These are phyloP conservation scores for Astraeus odoratus DNA, from an alignment of 768 basidiomycete species.

Conservation along the genomic window DNA sequence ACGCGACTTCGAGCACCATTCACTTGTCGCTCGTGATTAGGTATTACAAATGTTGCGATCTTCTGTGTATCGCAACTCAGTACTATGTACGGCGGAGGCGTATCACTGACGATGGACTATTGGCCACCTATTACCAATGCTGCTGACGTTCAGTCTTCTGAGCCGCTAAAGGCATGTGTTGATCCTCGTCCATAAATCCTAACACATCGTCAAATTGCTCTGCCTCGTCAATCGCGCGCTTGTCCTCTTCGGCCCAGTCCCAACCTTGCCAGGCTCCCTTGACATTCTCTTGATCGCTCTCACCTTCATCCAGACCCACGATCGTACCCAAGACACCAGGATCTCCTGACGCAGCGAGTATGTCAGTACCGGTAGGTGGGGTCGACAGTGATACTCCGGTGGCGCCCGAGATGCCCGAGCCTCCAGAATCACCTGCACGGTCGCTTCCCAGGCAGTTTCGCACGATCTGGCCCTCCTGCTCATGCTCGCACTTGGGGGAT, in stretches of 20 bases:
- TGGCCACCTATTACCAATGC: conserved; percentile 1
- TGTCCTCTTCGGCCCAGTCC: conserved; percentile 23
- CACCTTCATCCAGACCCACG: background rate
- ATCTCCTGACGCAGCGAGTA: conserved; percentile 11
- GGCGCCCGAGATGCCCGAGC: conserved; percentile 18
- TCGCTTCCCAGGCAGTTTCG: conserved; percentile 6
- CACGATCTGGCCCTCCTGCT: conserved; percentile 14
- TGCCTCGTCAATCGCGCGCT: conserved; percentile 24
- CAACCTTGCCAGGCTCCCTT: conserved; percentile 21
- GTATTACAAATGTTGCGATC: no score
- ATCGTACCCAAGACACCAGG: background rate
- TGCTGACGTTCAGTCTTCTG: conserved; percentile 5
- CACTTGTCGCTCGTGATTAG: no score
- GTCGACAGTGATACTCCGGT: conserved; percentile 32
- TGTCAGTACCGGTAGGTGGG: conserved; percentile 28
- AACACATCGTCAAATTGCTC: conserved; percentile 29
- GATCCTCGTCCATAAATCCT: conserved; percentile 28
- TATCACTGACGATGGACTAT: background rate
- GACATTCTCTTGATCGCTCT: conserved; percentile 4
- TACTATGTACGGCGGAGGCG: no score
- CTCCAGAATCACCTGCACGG: conserved; percentile 21
- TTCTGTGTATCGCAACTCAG: no score
- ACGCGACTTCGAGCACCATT: no score
- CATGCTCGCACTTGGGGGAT: conserved; percentile 32
- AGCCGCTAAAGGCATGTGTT: conserved; percentile 14